phyloP scores from a whole-genome alignment of 2,329 filamentous ascomycete species.

The Pseudogymnoascus destructans region DNA sequence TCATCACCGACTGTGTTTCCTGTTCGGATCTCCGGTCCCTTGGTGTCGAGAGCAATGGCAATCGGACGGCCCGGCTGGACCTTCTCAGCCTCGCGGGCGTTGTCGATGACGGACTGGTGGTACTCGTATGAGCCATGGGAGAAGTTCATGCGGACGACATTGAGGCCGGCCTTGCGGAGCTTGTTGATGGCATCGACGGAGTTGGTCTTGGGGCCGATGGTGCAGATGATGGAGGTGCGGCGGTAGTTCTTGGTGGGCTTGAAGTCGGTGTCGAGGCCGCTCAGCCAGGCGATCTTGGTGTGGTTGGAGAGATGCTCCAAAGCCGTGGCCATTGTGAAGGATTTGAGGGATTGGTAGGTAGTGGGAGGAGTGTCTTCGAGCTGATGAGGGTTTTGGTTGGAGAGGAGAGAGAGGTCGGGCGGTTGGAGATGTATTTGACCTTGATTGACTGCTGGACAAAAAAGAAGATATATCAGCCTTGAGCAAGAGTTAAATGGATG shows the following conservation, averaged over 20 bases:
- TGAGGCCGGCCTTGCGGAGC: slow-evolving; percentile 80
- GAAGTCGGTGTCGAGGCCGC: slow-evolving; percentile 75
- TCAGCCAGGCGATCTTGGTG: slow-evolving; percentile 53
- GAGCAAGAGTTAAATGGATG: background rate
- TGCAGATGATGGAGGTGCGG: slow-evolving; percentile 96
- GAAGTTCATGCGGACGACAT: slow-evolving; percentile 99
- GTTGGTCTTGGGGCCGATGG: slow-evolving; percentile 98
- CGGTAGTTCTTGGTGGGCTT: slow-evolving; percentile 80
- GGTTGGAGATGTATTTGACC: background rate
- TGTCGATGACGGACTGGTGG: slow-evolving; percentile 96
- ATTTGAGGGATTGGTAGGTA: background rate
- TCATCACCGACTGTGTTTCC: slow-evolving; percentile 58
- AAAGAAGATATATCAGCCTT: background rate
- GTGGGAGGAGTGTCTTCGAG: background rate
- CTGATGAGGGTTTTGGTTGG: background rate
- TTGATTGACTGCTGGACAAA: background rate
- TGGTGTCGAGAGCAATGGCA: slow-evolving; percentile 81
- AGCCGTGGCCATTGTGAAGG: slow-evolving; percentile 41
- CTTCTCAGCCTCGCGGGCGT: slow-evolving; percentile 77
- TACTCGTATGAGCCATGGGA: slow-evolving; percentile 92
- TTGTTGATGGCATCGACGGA: slow-evolving; percentile 93
- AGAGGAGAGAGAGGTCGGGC: background rate
- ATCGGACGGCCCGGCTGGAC: slow-evolving; percentile 69
- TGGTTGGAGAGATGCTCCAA: slow-evolving; percentile 77
- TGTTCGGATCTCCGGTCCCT: slow-evolving; percentile 79